Conservation (phyloP, 2,329 filamentous ascomycete genomes). For the Corynespora cassiicola region DNA sequence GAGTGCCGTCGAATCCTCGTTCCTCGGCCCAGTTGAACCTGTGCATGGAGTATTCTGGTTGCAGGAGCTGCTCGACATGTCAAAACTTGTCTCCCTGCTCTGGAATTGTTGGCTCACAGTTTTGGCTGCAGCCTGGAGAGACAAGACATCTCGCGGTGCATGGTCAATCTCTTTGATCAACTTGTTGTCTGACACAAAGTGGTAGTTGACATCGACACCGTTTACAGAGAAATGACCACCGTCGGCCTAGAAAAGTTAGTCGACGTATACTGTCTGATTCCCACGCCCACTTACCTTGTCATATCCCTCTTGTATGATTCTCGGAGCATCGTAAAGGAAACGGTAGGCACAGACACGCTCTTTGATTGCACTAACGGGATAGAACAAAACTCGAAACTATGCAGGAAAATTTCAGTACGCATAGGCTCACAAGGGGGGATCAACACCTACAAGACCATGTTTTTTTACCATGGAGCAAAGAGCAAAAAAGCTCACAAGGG, state of each 20-base stretch:
- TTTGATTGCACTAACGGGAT: neutral
- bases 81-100: too few species aligned
- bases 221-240: neutral
- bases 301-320: slow-evolving; percentile 4
- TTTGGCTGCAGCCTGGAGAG: slow-evolving; percentile 22
- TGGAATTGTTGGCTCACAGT: slow-evolving; percentile 12
- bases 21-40: slow-evolving; percentile 39
- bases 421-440: too few species aligned
- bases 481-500: neutral
- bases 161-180: slow-evolving; percentile 23
- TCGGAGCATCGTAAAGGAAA: slow-evolving; percentile 3
- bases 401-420: neutral
- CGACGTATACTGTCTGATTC: neutral
- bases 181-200: slow-evolving; percentile 6
- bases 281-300: neutral
- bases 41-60: slow-evolving; percentile 29
- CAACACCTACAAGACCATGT: neutral
- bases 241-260: slow-evolving; percentile 1
- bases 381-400: neutral
- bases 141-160: slow-evolving; percentile 19
- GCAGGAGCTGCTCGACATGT: slow-evolving; percentile 24
- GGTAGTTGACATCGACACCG: slow-evolving; percentile 1
- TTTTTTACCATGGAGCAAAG: neutral
- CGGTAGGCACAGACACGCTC: slow-evolving; percentile 1
- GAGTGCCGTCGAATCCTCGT: slow-evolving; percentile 32